Conservation (phyloP, 768 basidiomycete genomes). For the Naganishia friedmannii region DNA sequence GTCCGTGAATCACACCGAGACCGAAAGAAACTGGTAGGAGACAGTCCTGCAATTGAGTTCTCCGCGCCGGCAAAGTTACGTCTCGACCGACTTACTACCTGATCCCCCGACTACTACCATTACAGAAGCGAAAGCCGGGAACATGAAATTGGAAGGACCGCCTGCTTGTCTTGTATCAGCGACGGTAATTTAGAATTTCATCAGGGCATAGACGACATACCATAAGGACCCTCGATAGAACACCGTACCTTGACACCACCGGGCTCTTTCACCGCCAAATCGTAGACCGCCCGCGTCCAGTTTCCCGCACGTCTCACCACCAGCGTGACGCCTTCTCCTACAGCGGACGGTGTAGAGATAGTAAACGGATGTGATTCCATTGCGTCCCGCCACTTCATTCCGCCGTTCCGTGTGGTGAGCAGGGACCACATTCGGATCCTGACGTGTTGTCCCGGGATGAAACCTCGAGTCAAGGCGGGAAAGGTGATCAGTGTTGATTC, state of each 20-base stretch:
- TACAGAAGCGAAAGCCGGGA: constrained; percentile 32
- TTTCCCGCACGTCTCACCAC: constrained; percentile 32
- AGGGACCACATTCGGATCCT: constrained; percentile 31
- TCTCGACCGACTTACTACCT: constrained; percentile 18
- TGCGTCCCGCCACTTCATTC: constrained; percentile 26
- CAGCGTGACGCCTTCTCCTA: constrained; percentile 13
- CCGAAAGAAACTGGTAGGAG: constrained; percentile 25
- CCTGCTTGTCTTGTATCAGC: constrained; percentile 8
- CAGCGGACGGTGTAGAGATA: constrained; percentile 22
- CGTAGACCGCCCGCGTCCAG: constrained; percentile 33
- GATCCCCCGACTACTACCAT: constrained; percentile 35
- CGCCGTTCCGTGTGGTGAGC: constrained; percentile 12
- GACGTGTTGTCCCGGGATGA: constrained; percentile 34
- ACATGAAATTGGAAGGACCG: constrained; percentile 33
- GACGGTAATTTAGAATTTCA: neutral
- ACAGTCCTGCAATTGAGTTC: neutral
- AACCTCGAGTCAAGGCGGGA: constrained; percentile 27
- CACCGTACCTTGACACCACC: constrained; percentile 17
- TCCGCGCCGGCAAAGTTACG: neutral
- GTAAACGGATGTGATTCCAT: constrained; percentile 36
- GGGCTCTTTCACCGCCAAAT: constrained; percentile 11
- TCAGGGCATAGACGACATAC: neutral
- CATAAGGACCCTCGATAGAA: constrained; percentile 32
- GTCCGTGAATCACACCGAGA: constrained; percentile 30
- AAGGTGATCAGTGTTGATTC: constrained; percentile 32